Conservation (phyloP, 495 filamentous ascomycete species). For the Penicillium lividum region DNA sequence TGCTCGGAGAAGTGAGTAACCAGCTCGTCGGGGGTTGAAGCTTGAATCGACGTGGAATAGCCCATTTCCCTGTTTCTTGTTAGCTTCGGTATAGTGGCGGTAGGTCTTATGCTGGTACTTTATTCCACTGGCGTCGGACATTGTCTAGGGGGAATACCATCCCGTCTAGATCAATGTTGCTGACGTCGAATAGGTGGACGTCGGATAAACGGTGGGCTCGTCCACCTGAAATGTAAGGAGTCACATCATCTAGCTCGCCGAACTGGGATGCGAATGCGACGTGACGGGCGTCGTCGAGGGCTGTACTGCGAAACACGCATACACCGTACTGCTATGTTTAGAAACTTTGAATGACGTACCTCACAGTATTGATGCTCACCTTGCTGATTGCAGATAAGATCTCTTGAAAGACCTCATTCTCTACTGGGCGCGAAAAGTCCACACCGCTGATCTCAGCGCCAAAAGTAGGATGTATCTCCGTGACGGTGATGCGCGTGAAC, state of each 20-base stretch:
- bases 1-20: constrained; percentile 55
- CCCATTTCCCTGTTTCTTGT: constrained; percentile 44
- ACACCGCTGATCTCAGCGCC: constrained; percentile 55
- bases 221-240: constrained; percentile 48
- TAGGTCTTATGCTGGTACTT: constrained; percentile 9
- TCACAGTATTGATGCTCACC: constrained; percentile 6
- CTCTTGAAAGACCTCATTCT: constrained; percentile 47
- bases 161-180: constrained; percentile 41
- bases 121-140: constrained; percentile 39
- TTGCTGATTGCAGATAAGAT: constrained; percentile 24
- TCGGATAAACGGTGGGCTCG: constrained; percentile 49
- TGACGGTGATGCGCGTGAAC: constrained; percentile 28
- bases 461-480: constrained; percentile 54
- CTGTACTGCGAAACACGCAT: constrained; percentile 54
- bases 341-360: not conserved
- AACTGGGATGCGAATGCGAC: constrained; percentile 55
- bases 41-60: constrained; percentile 62
- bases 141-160: constrained; percentile 20
- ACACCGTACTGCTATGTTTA: constrained; percentile 52
- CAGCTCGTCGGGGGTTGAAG: constrained; percentile 61
- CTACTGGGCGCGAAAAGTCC: constrained; percentile 45
- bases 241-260: constrained; percentile 61
- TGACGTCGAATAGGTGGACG: constrained; percentile 58
- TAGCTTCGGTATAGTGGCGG: not conserved
- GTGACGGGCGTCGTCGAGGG: constrained; percentile 53